Base-by-base conservation (phyloP, 1,284 basidiomycete genomes). In the Ceratobasidium sp. region DNA sequence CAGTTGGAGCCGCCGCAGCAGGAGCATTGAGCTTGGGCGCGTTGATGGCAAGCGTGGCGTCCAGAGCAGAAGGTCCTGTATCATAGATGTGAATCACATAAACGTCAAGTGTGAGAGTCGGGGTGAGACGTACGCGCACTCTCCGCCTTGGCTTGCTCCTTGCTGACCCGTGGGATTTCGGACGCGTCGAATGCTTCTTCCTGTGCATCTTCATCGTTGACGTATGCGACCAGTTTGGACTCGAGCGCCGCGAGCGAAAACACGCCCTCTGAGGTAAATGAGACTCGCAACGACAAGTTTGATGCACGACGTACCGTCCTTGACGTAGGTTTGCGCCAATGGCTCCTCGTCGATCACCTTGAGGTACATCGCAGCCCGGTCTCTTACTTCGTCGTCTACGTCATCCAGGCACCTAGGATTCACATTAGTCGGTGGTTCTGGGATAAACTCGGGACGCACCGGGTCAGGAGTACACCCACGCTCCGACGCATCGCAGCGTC, bases 301-400 rank as follows among this genome's bases (percentile, higher is more conserved):
- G n/a, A 13, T 25, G 22, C 25, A 67, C 6, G 58, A 75, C 84
- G 69, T 72, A 92, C 95, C 95, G 80, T 98, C 94, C 80, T 92
- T 94, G 73, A 98, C 87, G 76, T 96, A 96, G 35, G 86, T 85
- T 75, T 93, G 88, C 5, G 93, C 93, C 69, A 99, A 82, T 15
- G 85, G 80, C 72, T 91, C 87, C 77, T 93, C 91, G 73, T 90
- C 85, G 75, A 98, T 87, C 6, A 93, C 85, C 80, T 88, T 90
- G 71, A 97, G 85, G 79, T 97, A 98, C 80, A 99, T 86, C 10
- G 96, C 94, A 4, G 96, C 97, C 70, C 97, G 92, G 79, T 99
- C 97, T 64, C 97, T 89, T 71, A 99, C 97, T 83, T 99, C 97
- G 77, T 99, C 97, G 73, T 99, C 97, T 20, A 98, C 94, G 79